Percentiles rank a stretch among this genome's conserved stretches.
phyloP scores from a whole-genome alignment of 176 grass and related monocot genomes.

The Aegilops tauschii region DNA sequence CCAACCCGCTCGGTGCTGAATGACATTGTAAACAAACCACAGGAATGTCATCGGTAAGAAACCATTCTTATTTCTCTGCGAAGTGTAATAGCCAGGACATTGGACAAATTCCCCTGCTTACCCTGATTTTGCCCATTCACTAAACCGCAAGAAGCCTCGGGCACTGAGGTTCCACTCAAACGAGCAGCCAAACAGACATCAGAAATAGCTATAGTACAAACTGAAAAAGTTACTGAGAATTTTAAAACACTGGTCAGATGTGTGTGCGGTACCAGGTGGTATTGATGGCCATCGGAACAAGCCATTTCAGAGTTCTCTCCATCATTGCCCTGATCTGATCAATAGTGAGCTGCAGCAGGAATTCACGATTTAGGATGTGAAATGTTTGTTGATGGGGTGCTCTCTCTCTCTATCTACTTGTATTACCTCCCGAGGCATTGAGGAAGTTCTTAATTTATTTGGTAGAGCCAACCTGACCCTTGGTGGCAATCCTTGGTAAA shows the following conservation, averaged over 20 bases:
- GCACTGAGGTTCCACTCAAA: conserved; percentile 15
- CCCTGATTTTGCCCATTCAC: conserved; percentile 80
- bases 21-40: background rate
- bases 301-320: conserved; percentile 84
- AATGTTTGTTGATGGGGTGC: background rate
- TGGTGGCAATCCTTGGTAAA: conserved; percentile 86
- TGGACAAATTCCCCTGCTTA: conserved; percentile 20
- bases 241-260: background rate
- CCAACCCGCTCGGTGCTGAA: conserved; percentile 53
- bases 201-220: background rate
- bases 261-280: conserved; percentile 48
- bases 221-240: background rate
- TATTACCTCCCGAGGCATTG: conserved; percentile 64
- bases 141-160: conserved; percentile 70
- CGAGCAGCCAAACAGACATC: background rate
- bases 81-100: background rate
- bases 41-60: background rate
- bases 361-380: conserved; percentile 35
- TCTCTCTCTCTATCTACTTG: background rate
- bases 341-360: conserved; percentile 53
- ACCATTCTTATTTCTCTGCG: background rate
- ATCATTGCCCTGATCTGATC: conserved; percentile 60
- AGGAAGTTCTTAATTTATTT: conserved; percentile 57
- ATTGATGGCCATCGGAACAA: conserved; percentile 81
- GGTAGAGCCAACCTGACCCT: conserved; percentile 60